Evolutionary conservation across 306 rosid genomes (phyloP), one percentile per base, ranked within the genome.

Genomic region (Acacia melanoxylon): DNA sequence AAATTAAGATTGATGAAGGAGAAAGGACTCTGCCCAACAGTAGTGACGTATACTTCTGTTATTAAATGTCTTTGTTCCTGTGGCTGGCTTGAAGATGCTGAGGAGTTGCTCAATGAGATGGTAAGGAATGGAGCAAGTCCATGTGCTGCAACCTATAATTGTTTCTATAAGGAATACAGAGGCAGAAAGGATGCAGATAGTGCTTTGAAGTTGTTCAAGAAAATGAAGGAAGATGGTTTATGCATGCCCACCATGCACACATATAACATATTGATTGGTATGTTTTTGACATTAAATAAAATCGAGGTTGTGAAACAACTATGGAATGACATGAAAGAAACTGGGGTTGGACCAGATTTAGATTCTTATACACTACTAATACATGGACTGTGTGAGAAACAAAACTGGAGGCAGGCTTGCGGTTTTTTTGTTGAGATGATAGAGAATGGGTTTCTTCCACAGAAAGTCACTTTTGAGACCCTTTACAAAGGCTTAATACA

Each of bases 381-480:
- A 74, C 92, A 93, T 72, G 95, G 95, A 75, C 65, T 95, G 51
- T 95, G 99, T 16, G 89, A 87, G 89, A 88, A 81, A 72, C 80
- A 82, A 27, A 87, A 85, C 16, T 95, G 99, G 99, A 90, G 87
- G 81, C 92, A 89, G 73, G 98, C 98, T 59, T 95, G 99, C 78
- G 87, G 88, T 13, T 89, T 68, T 82, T 95, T 93, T 81, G 93
- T 91, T 48, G 97, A 95, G 90, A 95, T 95, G 99, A 93, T 95
- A 78, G 95, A 95, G 84, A 93, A 84, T 58, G 99, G 99, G 24
- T 85, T 93, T 90, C 97, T 95, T 75, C 98, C 98, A 81, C 98
- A 86, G 83, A 93, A 87, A 80, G 82, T 91, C 80, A 95, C 99
- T 33, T 95, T 95, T 72, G 91, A 95, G 94, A 93, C 86, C 13